Evolutionary conservation across 129 eudicot genomes (phyloP), one percentile per base, ranked within the genome.

Genomic region (Erigeron canadensis): DNA sequence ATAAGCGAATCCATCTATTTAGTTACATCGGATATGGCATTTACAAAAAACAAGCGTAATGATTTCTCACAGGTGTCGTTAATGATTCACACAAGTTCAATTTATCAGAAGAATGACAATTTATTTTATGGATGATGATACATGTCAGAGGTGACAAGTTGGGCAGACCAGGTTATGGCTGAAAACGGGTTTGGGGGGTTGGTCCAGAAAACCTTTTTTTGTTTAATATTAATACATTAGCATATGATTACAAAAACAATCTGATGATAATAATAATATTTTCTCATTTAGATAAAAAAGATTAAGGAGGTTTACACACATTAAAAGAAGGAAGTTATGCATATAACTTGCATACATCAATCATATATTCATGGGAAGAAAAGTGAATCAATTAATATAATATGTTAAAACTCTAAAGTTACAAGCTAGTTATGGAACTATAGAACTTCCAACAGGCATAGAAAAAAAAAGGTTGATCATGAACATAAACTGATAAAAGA

Each of bases 1-100:
- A 75, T 17, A 80, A 69, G 37, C 67, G 56, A 74, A 69, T 4
- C 13, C 42, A 72, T 44, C 43, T 12, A 38, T 17, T 59, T 65
- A 12, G 47, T 70, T 48, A 41, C 57, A 69, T 59, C 10, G 6
- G 50, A 58, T 15, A 59, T 38, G 23, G 18, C 56, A 6, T 8
- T 13, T 50, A n/a, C 16, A 5, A 50, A 0, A 5, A n/a, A 18
- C 56, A 50, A 50, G 56, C 13, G 7, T 8, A 15, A 50, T 50
- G 56, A 18, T 50, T 50, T n/a, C 18, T 8, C 9, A 50, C 21
- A 8, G 56, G 16, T 8, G 6, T 15, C 5, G 16, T 48, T 15
- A 48, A 13, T 48, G 13, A 48, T 48, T 13, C 6, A 48, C 19
- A 48, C 7, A 48, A 15, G 56, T 5, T 15, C 56, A 50, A 16